A percentile compares a stretch with the other conserved stretches of the same genome.
phyloP scores from a whole-genome alignment of 495 filamentous ascomycete genomes.

The Xylaria scruposa region DNA sequence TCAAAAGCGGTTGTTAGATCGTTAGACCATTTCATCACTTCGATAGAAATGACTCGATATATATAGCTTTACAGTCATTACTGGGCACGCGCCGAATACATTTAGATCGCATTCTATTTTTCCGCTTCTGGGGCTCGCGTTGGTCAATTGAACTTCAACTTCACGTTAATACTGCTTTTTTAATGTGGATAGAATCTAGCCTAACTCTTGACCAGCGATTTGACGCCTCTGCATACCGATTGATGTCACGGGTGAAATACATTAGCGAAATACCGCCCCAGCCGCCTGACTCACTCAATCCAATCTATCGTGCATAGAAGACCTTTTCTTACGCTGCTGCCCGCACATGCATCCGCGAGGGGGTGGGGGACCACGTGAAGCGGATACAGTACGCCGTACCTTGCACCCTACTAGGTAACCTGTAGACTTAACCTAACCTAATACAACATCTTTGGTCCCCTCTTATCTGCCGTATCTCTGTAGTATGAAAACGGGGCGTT shows the following conservation, averaged over 20 bases:
- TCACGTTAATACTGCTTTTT: background rate
- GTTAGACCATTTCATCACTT: background rate
- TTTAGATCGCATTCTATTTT: background rate
- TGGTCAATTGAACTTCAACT: background rate
- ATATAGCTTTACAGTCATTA: slow-evolving; percentile 13
- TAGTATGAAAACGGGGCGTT: background rate
- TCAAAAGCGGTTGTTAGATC: background rate
- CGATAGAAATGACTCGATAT: slow-evolving; percentile 4
- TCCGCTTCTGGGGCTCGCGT: background rate
- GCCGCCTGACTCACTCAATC: background rate
- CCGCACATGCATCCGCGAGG: background rate
- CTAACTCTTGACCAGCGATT: background rate
- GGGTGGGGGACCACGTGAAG: background rate
- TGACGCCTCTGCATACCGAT: background rate
- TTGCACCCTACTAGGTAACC: too few species aligned
- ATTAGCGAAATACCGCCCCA: background rate
- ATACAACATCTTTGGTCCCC: too few species aligned
- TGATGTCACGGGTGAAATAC: background rate
- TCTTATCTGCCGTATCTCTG: too few species aligned
- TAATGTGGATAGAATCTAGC: background rate
- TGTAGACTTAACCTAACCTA: too few species aligned
- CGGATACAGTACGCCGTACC: background rate
- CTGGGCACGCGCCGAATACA: slow-evolving; percentile 4
- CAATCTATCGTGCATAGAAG: background rate
- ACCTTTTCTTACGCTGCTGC: background rate